Evolutionary conservation across 768 basidiomycete genomes (phyloP), one percentile per base, ranked within the genome.

Genomic region (Leucogyrophana mollusca): DNA sequence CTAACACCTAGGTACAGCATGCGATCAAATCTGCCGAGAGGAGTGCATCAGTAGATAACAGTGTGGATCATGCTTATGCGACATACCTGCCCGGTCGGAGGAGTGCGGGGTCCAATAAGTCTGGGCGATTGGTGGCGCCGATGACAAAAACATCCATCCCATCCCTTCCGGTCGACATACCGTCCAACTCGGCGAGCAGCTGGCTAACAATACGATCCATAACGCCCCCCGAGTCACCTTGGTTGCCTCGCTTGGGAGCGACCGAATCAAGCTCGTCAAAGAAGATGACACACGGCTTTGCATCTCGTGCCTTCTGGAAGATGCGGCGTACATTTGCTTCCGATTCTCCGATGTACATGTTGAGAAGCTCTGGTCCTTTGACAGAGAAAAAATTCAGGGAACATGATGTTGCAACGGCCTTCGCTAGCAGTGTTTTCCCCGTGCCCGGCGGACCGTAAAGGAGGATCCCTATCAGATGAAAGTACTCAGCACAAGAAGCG

Each of bases 191-290:
- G 7, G 94, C 92, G 30, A 97, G 70, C 24, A 96, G 73, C 68
- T 96, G 94, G 57, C 90, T 94, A 47, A 97, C 94, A 58, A 97
- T 96, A 14, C 94, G 80, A 65, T 97, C 94, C 94, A 97, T 97
- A 13, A 97, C 94, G 9, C 94, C 94, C 18, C 94, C 94, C 25
- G 93, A 94, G 62, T 97, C 94, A 0, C 94, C 94, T 56, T 94
- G 91, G 56, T 91, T 90, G 14, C 94, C 94, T 53, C 94, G 78
- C 63, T 94, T 94, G 1, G 94, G 94, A 30, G 94, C 94, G 21
- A 97, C 84, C 2, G 89, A 91, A 65, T 97, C 94, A 21, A 97
- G 73, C 64, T 97, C 94, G 65, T 97, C 94, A 65, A 97, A 96
- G 66, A 97, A 97, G 40, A 97, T 89, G 37, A 96, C 87, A 65